Evolutionary conservation across 768 basidiomycete genomes (phyloP).

Genomic region (Hericium erinaceus): DNA sequence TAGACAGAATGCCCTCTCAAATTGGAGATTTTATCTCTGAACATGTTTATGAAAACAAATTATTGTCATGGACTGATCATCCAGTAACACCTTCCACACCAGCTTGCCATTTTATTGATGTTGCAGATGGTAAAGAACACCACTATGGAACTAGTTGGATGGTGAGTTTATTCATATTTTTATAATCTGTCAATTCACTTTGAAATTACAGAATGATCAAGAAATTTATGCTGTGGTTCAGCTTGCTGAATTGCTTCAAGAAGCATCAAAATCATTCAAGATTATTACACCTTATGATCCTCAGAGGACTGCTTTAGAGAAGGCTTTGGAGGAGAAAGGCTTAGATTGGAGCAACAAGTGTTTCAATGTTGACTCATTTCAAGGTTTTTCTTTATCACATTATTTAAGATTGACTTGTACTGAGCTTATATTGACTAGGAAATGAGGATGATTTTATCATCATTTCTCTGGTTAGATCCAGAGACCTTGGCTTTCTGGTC

Average conservation of each 20-base stretch:
- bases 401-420: constrained; percentile 2
- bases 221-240: constrained; percentile 50
- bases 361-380: constrained; percentile 75
- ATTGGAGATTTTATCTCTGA: constrained; percentile 68
- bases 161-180: constrained; percentile 16
- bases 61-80: constrained; percentile 46
- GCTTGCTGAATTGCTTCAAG: constrained; percentile 49
- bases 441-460: constrained; percentile 78
- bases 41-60: constrained; percentile 51
- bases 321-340: constrained; percentile 35
- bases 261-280: constrained; percentile 37
- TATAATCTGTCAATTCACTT: neutral
- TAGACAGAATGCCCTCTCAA: constrained; percentile 80
- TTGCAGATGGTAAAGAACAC: constrained; percentile 27
- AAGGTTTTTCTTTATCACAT: constrained; percentile 39
- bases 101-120: constrained; percentile 65
- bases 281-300: constrained; percentile 81
- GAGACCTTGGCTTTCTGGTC: constrained; percentile 55
- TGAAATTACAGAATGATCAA: constrained; percentile 39
- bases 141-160: constrained; percentile 29
- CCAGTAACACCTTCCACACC: constrained; percentile 30
- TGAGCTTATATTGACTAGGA: constrained; percentile 32
- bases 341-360: constrained; percentile 59
- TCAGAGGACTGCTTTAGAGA: constrained; percentile 54
- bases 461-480: constrained; percentile 60